phyloP scores from a whole-genome alignment of 1,284 basidiomycete species.

The Microbotryomycetes sp. region DNA sequence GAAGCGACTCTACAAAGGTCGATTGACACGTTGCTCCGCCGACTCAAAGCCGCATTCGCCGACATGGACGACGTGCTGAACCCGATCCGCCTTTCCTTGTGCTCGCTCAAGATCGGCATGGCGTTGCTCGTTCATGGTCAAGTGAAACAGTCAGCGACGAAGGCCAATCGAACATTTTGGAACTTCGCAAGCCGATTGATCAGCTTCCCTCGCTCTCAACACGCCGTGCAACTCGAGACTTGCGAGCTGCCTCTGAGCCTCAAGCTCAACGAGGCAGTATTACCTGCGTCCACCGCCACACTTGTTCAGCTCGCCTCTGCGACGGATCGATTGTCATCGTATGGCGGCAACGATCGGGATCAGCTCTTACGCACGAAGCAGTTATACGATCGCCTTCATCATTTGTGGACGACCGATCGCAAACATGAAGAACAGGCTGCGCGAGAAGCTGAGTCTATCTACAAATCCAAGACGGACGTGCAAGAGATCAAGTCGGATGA shows the following conservation, averaged over 20 bases:
- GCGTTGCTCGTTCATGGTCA: slow-evolving; percentile 12
- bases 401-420: slow-evolving; percentile 76
- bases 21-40: slow-evolving; percentile 36
- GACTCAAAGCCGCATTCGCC: slow-evolving; percentile 28
- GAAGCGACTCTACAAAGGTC: slow-evolving; percentile 44
- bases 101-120: slow-evolving; percentile 30
- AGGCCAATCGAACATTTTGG: neutral
- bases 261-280: slow-evolving; percentile 25
- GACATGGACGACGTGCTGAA: slow-evolving; percentile 26
- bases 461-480: slow-evolving; percentile 61
- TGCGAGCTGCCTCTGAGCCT: slow-evolving; percentile 30
- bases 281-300: slow-evolving; percentile 26
- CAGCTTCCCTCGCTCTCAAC: slow-evolving; percentile 17
- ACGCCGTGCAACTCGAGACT: neutral
- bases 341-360: neutral
- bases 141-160: neutral
- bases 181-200: slow-evolving; percentile 4
- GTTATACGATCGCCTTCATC: slow-evolving; percentile 63
- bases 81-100: slow-evolving; percentile 30
- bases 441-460: slow-evolving; percentile 66
- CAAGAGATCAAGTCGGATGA: slow-evolving; percentile 61
- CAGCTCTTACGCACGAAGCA: slow-evolving; percentile 46
- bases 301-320: slow-evolving; percentile 28
- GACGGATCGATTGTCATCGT: slow-evolving; percentile 6
- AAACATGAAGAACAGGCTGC: slow-evolving; percentile 61